Conservation (phyloP, 106 monocot genomes). For the Platanthera zijinensis region DNA sequence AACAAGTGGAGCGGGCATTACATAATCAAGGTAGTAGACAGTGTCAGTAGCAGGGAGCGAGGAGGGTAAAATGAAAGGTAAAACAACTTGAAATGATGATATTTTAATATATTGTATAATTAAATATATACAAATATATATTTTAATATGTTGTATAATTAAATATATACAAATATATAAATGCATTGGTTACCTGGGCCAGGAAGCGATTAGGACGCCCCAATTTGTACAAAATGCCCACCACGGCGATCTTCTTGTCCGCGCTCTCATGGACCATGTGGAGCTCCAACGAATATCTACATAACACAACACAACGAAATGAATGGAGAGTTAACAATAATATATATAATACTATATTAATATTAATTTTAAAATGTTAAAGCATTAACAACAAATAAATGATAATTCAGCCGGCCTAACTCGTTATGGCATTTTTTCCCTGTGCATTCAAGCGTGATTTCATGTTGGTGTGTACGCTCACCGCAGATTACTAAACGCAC, state of each 20-base stretch:
- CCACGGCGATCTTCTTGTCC: constrained; percentile 40
- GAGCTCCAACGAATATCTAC: constrained; percentile 55
- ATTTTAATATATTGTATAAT: too few species aligned
- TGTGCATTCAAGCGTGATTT: too few species aligned
- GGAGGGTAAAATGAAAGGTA: not conserved
- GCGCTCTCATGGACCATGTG: constrained; percentile 69
- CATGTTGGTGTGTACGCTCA: too few species aligned
- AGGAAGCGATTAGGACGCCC: constrained; percentile 56
- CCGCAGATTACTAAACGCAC: too few species aligned
- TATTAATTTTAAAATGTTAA: too few species aligned
- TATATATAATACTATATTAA: not conserved
- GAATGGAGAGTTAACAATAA: not conserved
- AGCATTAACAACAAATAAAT: too few species aligned
- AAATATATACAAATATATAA: too few species aligned
- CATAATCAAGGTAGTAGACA: not conserved
- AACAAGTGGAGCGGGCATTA: too few species aligned
- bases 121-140: too few species aligned
- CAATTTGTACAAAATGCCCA: constrained; percentile 55
- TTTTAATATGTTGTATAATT: too few species aligned
- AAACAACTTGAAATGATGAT: not conserved
- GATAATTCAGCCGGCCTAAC: too few species aligned
- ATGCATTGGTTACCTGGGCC: not conserved
- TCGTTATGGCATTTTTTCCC: too few species aligned
- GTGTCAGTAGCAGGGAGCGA: not conserved
- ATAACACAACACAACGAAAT: not conserved